Base-by-base conservation (phyloP, 2,329 filamentous ascomycete genomes). In the Apiospora rasikravindrae region DNA sequence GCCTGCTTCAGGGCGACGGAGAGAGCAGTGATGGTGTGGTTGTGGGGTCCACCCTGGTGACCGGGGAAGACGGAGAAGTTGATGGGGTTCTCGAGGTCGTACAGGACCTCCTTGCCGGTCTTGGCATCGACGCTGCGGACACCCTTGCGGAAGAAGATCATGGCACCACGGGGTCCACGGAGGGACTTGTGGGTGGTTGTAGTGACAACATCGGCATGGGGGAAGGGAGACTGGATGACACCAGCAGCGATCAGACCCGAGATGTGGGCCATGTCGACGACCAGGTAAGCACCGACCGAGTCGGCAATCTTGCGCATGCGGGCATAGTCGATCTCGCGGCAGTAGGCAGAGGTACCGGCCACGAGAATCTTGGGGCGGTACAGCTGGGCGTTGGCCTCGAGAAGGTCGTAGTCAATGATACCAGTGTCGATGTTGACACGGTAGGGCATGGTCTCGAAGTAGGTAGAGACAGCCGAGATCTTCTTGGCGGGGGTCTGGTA, bases 101-200 rank as follows among this genome's bases (percentile, higher is more conserved):
- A 99, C 79, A 95, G 87, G 69, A 89, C 92, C 87, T 96, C 90
- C 86, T 98, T 96, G 80, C 95, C 95, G 74, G 93, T 92, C 90
- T 98, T 98, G 84, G 93, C 87, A 82, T 98, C 94, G 71, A 93
- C 93, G 80, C 93, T 94, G 80, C 96, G 93, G 74, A 98, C 92
- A 75, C 96, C 96, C 88, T 97, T 98, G 85, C 96, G 94, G 92
- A 95, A 99, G 91, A 99, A 99, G 87, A 99, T 99, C 96, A 99
- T 99, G 82, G 96, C 96, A 81, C 96, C 96, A 83, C 96, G 94
- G 73, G 96, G 96, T 73, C 96, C 96, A 85, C 96, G 95, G 78
- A 99, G 93, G 71, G 95, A 98, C 90, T 99, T 99, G 91, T 99
- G 96, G 67, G 96, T 99, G 74, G 96, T 99, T 75, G 96, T 99